Evolutionary conservation across 2,329 filamentous ascomycete genomes (phyloP), one percentile per base, ranked within the genome.

Genomic region (Rutstroemia sp.): DNA sequence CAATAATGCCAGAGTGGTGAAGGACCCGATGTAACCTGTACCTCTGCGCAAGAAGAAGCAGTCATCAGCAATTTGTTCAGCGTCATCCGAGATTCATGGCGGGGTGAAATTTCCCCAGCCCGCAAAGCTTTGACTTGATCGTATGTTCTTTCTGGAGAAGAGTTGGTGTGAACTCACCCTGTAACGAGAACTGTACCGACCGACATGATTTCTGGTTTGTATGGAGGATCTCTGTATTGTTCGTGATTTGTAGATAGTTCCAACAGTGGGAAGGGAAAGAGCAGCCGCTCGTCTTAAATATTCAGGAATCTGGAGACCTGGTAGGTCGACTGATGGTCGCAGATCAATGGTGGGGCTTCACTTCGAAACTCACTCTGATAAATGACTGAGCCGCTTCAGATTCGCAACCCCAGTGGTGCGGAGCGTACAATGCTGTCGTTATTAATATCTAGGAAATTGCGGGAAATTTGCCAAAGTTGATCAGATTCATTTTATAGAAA

Each of bases 1-100:
- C 65, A 99, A 89, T 25, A 99, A 88, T 54, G 91, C 87, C 51
- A 99, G 85, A 56, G 89, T 79, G 60, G 94, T 99, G 80, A 97
- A 97, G 51, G 92, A 97, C 72, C 94, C 94, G 74, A 99, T 99
- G 80, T 99, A 99, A 77, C 94, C 94, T 63, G 92, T 96, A 70
- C 94, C 94, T 81, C 94, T 58, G 42, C 48, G 63, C 59, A 65
- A 64, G 64, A 65, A 64, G 64, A 65, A 66, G 57, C 37, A 62
- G 61, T 51, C 62, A 66, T 58, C 58, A 53, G 44, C n/a, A 25
- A 17, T 37, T 27, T 49, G 39, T 21, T 54, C 45, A 46, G 42
- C 19, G 42, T 54, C 50, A 27, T 42, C 19, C 19, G 39, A 42
- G 16, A 19, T 23, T 54, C 21, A 54, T 62, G 56, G 55, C 44